Base-by-base conservation (phyloP, 352 stramenopile genomes). In the Phytopythium kandeliae region DNA sequence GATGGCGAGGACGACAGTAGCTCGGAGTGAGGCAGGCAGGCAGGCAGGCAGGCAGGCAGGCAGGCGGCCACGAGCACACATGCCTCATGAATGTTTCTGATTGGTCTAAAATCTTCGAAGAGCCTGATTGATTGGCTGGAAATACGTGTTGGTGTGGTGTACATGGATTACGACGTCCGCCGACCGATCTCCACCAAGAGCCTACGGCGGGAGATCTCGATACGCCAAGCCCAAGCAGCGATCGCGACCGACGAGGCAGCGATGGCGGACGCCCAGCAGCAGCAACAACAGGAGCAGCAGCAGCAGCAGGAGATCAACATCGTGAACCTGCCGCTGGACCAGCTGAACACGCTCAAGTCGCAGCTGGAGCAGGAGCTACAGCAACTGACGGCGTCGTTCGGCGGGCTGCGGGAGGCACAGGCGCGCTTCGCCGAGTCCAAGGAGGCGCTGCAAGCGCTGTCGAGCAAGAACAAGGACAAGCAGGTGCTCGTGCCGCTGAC, bases 401-500 rank as follows among this genome's bases (percentile, higher is more conserved):
- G 59, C 34, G 70, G 76, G 9, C 50, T 92, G 62, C 78, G 85
- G 38, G 66, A 91, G 68, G 77, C 85, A 40, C 72, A 93, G 57
- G 64, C 76, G 58, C 83, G 83, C 25, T 92, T 95, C 62, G 42
- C 63, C 22, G 76, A 92, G 54, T 95, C 85, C 49, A 90, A 90
- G 65, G 68, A 81, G 25, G 81, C 82, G 54, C 75, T 95, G 5
- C 31, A 63, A 43, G 53, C 50, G 33, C 83, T 96, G 53, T 68
- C 69, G 46, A 60, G 63, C 24, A 52, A 65, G 12, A 85, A 89
- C 60, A 53, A 74, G 26, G 63, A 79, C 62, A 87, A 89, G 71
- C 58, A 96, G 48, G 79, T 98, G 43, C 90, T 98, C 56, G 91
- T 98, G 54, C 94, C 94, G 31, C 72, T 98, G 28, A 98, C 94